phyloP scores from a whole-genome alignment of 768 basidiomycete genomes.

The Roridomyces roridus region DNA sequence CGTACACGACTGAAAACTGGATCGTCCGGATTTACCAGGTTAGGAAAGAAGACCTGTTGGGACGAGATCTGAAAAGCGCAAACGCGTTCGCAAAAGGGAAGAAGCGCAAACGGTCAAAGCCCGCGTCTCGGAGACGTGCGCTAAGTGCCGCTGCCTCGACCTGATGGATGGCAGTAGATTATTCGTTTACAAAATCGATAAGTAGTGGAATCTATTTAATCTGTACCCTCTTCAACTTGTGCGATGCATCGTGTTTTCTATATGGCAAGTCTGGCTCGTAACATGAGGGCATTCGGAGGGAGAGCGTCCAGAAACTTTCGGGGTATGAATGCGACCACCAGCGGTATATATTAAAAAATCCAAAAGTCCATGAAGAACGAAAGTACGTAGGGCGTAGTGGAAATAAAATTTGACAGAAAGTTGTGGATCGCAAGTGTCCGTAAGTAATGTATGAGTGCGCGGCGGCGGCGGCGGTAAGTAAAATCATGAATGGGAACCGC shows the following conservation, averaged over 20 bases:
- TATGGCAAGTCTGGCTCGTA: background rate
- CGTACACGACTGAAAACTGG: conserved; percentile 99
- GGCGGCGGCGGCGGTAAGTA: background rate
- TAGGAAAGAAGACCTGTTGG: conserved; percentile 90
- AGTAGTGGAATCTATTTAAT: conserved; percentile 20
- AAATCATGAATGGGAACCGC: conserved; percentile 4
- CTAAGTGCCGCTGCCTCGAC: conserved; percentile 40
- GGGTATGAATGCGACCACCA: too few species aligned
- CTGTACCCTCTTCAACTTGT: background rate
- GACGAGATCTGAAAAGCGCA: conserved; percentile 88
- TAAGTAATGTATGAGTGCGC: too few species aligned
- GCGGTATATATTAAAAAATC: too few species aligned
- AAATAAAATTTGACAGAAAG: too few species aligned
- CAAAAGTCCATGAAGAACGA: too few species aligned
- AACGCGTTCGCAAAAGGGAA: conserved; percentile 87
- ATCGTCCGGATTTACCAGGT: conserved; percentile 97
- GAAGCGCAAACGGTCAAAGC: conserved; percentile 85
- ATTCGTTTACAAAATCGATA: conserved; percentile 13
- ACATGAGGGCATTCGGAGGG: background rate
- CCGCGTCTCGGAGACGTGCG: conserved; percentile 63
- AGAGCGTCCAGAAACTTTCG: too few species aligned
- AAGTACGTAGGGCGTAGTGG: too few species aligned
- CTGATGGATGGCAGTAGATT: background rate
- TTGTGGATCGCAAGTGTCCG: too few species aligned
- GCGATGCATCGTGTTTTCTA: background rate